These are phyloP conservation scores for Pythium oligandrum DNA, from an alignment of 352 stramenopile species.

Conservation along the genomic window DNA sequence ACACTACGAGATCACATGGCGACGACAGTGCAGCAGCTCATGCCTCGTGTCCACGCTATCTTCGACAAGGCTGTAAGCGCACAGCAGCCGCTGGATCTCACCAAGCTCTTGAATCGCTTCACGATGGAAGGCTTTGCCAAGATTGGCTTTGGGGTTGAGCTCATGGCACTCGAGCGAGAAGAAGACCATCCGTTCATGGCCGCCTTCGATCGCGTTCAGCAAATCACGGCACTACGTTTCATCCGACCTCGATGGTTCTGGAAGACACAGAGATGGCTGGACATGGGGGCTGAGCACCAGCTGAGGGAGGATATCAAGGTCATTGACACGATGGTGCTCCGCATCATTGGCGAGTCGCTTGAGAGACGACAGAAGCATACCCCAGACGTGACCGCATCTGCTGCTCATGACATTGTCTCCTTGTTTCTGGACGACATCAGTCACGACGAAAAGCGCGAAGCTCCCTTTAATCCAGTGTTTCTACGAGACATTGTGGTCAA, in stretches of 20 bases:
- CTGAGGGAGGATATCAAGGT: slow-evolving; percentile 13
- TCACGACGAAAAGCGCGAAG: slow-evolving; percentile 7
- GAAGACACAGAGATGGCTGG: slow-evolving; percentile 24
- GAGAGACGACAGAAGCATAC: slow-evolving; percentile 6
- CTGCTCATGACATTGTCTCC: slow-evolving; percentile 12
- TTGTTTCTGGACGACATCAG: slow-evolving; percentile 17
- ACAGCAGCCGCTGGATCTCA: slow-evolving; percentile 13
- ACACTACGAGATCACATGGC: slow-evolving; percentile 19
- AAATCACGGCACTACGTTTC: slow-evolving; percentile 9
- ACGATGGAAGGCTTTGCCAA: slow-evolving; percentile 26
- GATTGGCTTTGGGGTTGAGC: slow-evolving; percentile 22
- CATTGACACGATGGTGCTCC: slow-evolving; percentile 21
- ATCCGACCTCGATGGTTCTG: slow-evolving; percentile 32
- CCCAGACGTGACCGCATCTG: background rate
- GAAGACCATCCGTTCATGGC: slow-evolving; percentile 16
- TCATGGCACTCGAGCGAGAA: slow-evolving; percentile 7
- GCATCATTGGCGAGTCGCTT: slow-evolving; percentile 35
- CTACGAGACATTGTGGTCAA: slow-evolving; percentile 50
- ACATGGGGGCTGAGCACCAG: slow-evolving; percentile 12
- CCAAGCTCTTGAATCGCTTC: slow-evolving; percentile 17
- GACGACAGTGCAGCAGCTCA: slow-evolving; percentile 11
- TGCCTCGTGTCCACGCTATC: slow-evolving; percentile 9
- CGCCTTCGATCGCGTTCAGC: slow-evolving; percentile 16
- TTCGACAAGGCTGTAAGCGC: slow-evolving; percentile 1
- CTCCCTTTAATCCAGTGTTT: slow-evolving; percentile 19